Conservation (phyloP, 495 filamentous ascomycete genomes). For the Aspergillus haitiensis region DNA sequence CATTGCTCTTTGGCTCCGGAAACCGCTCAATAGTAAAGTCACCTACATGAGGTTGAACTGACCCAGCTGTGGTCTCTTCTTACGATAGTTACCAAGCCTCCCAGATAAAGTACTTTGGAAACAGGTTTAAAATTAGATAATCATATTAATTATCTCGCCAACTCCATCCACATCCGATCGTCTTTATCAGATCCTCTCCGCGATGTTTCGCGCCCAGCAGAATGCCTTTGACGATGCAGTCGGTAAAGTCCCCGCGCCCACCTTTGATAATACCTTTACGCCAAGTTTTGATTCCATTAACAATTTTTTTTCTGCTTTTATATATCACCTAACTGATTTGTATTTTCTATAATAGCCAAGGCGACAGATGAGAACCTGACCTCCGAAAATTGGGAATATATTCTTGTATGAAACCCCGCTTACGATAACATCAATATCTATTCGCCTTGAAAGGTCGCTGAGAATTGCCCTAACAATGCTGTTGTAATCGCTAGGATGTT, state of each 20-base stretch:
- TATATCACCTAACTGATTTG: background rate
- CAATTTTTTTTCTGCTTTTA: conserved; percentile 2
- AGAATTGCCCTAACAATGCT: conserved; percentile 23
- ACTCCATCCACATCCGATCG: background rate
- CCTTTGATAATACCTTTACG: background rate
- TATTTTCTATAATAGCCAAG: conserved; percentile 62
- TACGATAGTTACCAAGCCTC: no score
- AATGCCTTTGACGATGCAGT: conserved; percentile 81
- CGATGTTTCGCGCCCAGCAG: conserved; percentile 78
- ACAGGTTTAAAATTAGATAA: no score
- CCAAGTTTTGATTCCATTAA: background rate
- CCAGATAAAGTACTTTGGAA: no score
- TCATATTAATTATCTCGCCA: no score
- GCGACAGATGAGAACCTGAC: conserved; percentile 98
- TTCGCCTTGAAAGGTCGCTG: background rate
- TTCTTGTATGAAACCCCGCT: conserved; percentile 59
- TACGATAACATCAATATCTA: background rate
- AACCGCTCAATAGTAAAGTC: conserved; percentile 9
- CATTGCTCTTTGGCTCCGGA: conserved; percentile 28
- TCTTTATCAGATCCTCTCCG: conserved; percentile 16
- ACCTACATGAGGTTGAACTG: conserved; percentile 5
- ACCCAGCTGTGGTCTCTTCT: background rate
- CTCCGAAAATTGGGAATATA: conserved; percentile 97
- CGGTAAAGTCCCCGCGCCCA: conserved; percentile 52
- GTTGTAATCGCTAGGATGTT: conserved; percentile 62